These are phyloP conservation scores for Metarhizium humberi DNA, from an alignment of 2,329 filamentous ascomycete species.

Conservation along the genomic window DNA sequence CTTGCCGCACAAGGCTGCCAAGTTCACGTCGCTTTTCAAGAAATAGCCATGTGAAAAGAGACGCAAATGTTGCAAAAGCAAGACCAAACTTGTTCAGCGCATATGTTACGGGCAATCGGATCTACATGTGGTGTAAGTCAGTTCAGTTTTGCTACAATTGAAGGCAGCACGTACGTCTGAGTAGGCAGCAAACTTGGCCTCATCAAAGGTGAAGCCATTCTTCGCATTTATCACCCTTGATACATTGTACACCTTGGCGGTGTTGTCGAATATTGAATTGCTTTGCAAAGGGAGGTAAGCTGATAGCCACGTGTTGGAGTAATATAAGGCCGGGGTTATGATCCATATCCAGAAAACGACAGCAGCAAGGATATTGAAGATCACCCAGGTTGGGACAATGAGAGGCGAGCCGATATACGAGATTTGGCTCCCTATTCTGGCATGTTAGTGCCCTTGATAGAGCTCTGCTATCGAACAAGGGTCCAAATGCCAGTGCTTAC, in stretches of 20 bases:
- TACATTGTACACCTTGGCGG: slow-evolving; percentile 37
- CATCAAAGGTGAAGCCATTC: slow-evolving; percentile 30
- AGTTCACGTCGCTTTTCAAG: slow-evolving; percentile 20
- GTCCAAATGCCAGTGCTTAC: slow-evolving; percentile 10
- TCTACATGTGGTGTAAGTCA: slow-evolving; percentile 7
- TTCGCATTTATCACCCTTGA: slow-evolving; percentile 35
- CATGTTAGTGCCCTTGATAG: background rate
- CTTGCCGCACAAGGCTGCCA: background rate
- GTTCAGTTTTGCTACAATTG: background rate
- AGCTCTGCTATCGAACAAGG: background rate
- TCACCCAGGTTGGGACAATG: slow-evolving; percentile 33
- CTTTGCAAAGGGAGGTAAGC: slow-evolving; percentile 43
- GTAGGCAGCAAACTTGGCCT: slow-evolving; percentile 38
- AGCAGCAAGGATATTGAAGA: slow-evolving; percentile 35
- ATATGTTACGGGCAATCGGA: slow-evolving; percentile 34
- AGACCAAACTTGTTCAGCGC: slow-evolving; percentile 41
- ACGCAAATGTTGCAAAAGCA: slow-evolving; percentile 40
- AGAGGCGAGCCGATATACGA: slow-evolving; percentile 32
- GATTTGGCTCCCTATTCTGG: slow-evolving; percentile 16
- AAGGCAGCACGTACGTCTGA: slow-evolving; percentile 30
- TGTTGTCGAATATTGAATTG: slow-evolving; percentile 45
- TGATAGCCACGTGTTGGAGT: slow-evolving; percentile 39
- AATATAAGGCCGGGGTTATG: slow-evolving; percentile 34
- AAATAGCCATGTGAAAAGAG: slow-evolving; percentile 21
- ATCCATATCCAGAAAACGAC: slow-evolving; percentile 39